Conservation (phyloP, 768 basidiomycete genomes). For the Mycena rosella region DNA sequence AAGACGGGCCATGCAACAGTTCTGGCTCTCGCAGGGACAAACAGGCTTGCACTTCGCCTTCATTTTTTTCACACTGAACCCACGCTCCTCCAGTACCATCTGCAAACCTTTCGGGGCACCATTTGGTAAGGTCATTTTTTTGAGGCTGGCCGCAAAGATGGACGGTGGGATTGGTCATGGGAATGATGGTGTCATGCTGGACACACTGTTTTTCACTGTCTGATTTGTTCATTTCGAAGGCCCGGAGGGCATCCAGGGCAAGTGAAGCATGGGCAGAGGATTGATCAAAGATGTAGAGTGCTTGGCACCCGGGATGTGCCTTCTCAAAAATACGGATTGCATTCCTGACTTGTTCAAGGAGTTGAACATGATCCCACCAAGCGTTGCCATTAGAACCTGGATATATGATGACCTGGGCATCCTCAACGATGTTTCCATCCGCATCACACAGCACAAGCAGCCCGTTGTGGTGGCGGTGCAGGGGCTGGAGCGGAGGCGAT, state of each 20-base stretch:
- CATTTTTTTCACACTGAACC: constrained; percentile 51
- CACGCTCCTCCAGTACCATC: constrained; percentile 51
- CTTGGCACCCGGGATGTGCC: constrained; percentile 34
- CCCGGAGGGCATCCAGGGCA: constrained; percentile 52
- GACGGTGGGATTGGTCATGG: constrained; percentile 47
- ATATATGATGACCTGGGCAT: constrained; percentile 44
- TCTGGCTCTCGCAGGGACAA: constrained; percentile 48
- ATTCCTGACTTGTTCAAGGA: constrained; percentile 40
- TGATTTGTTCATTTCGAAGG: constrained; percentile 57
- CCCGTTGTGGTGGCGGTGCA: too few species aligned
- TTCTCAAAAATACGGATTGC: constrained; percentile 46
- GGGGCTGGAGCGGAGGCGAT: too few species aligned
- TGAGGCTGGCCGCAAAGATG: constrained; percentile 45
- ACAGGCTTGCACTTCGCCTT: constrained; percentile 32
- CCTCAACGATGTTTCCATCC: too few species aligned
- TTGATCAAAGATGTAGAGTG: constrained; percentile 45
- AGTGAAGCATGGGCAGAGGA: constrained; percentile 34
- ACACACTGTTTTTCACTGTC: constrained; percentile 53
- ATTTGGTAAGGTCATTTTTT: constrained; percentile 47
- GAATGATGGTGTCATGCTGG: constrained; percentile 54
- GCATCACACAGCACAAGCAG: too few species aligned
- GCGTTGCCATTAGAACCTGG: constrained; percentile 40
- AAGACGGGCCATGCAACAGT: constrained; percentile 44
- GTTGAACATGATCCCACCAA: constrained; percentile 43
- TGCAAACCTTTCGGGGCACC: constrained; percentile 47